phyloP scores from a whole-genome alignment of 352 stramenopile species.

The Phytophthora sp. region DNA sequence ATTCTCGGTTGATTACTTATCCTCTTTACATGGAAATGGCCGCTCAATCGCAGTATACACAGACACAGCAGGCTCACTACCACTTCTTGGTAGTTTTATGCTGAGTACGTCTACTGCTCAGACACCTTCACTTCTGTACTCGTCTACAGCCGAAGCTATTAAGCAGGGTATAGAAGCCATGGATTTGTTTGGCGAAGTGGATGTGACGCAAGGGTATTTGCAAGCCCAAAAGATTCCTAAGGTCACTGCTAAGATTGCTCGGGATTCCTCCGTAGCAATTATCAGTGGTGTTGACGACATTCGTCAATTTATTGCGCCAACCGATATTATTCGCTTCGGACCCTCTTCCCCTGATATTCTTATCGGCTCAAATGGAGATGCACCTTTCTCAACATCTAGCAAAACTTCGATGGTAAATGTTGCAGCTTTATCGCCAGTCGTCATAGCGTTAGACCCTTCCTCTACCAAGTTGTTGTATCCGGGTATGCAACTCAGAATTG shows the following conservation, averaged over 20 bases:
- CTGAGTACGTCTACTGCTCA: slow-evolving; percentile 44
- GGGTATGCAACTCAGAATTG: slow-evolving; percentile 89
- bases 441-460: slow-evolving; percentile 27
- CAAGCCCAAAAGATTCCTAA: slow-evolving; percentile 59
- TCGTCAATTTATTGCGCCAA: slow-evolving; percentile 61
- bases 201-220: slow-evolving; percentile 59
- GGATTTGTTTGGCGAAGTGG: slow-evolving; percentile 72
- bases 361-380: slow-evolving; percentile 68
- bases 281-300: slow-evolving; percentile 65
- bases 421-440: slow-evolving; percentile 50
- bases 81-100: slow-evolving; percentile 55
- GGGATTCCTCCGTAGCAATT: slow-evolving; percentile 52
- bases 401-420: slow-evolving; percentile 60
- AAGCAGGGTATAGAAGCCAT: slow-evolving; percentile 80
- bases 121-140: slow-evolving; percentile 62
- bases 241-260: slow-evolving; percentile 54
- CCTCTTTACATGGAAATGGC: slow-evolving; percentile 48
- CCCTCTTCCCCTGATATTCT: slow-evolving; percentile 40
- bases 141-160: slow-evolving; percentile 58
- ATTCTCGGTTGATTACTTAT: slow-evolving; percentile 45
- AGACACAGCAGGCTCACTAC: slow-evolving; percentile 48
- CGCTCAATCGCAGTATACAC: slow-evolving; percentile 62
- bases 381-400: slow-evolving; percentile 48
- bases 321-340: slow-evolving; percentile 73
- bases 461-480: slow-evolving; percentile 72